Evolutionary conservation across 2,329 filamentous ascomycete species (phyloP), one percentile per base, ranked within the genome.

Genomic region (Xylaria sp.): DNA sequence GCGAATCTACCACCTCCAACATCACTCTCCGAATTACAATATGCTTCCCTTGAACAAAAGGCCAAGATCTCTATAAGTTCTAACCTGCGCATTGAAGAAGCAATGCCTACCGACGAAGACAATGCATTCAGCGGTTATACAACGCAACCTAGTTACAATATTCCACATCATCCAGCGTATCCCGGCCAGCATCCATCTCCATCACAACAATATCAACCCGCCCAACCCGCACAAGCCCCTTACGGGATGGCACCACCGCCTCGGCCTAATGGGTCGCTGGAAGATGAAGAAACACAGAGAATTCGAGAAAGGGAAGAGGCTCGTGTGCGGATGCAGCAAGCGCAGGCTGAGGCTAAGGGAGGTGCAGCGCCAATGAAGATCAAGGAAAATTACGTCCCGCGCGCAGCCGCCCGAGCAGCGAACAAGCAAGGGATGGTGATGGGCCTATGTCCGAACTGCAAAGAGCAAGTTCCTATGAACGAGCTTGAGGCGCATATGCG

Each of bases 401-500:
- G 92, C 52, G 92, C 92, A 2, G 89, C 91, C 43, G 88, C 89
- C 58, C 85, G 89, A 72, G 84, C 87, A 27, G 87, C 89, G 47
- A 89, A 87, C 72, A 87, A 85, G 72, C 83, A 86, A 66, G 85
- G 83, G 54, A 81, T 81, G 41, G 83, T 87, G 66, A 91, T 88
- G 74, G 90, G 89, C 3, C 81, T 96, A 59, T 98, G 94, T 75
- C 93, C 93, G 59, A 97, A 97, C 77, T 98, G 95, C 82, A 90
- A 91, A 70, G 92, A 96, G 78, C 88, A 91, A 68, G 93, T 97
- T 62, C 92, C 93, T 7, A 87, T 91, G 70, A 87, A 90, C 70
- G 94, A 98, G 78, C 85, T 97, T 67, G 91, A 95, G 62, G 89
- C 94, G 66, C 94, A 98, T 74, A 94, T 98, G 87, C 87, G 91